Conservation (phyloP, 257 asterid species). For the Ilex asprella region DNA sequence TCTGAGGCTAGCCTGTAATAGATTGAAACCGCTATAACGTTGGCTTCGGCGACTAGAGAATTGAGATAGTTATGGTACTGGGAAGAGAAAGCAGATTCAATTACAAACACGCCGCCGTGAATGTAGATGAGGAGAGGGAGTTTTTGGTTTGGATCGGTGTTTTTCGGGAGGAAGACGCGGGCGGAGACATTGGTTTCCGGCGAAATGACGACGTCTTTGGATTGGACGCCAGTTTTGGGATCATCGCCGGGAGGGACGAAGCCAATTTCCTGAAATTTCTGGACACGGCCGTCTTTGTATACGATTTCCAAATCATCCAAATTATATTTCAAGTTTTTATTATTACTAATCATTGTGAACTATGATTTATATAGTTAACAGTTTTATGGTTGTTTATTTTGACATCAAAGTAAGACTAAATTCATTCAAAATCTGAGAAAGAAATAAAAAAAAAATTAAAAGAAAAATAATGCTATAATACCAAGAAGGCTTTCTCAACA, state of each 20-base stretch:
- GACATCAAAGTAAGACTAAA: too few species aligned
- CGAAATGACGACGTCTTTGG: constrained; percentile 40
- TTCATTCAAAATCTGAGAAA: too few species aligned
- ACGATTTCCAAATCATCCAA: too few species aligned
- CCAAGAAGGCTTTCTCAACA: too few species aligned
- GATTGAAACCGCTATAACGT: constrained; percentile 42
- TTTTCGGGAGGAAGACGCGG: constrained; percentile 44
- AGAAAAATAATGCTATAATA: too few species aligned
- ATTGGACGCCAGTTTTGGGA: constrained; percentile 32
- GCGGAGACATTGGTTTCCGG: constrained; percentile 38
- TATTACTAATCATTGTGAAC: too few species aligned
- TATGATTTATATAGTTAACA: too few species aligned
- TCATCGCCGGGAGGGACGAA: constrained; percentile 31
- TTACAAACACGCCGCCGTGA: constrained; percentile 43
- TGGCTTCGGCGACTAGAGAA: constrained; percentile 26
- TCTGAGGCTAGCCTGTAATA: constrained; percentile 71
- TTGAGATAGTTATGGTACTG: constrained; percentile 39
- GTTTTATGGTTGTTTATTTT: too few species aligned
- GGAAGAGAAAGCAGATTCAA: constrained; percentile 28
- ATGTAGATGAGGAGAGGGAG: constrained; percentile 46
- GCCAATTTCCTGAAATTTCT: constrained; percentile 12
- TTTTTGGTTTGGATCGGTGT: constrained; percentile 17
- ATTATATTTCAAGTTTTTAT: too few species aligned
- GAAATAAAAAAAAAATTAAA: too few species aligned
- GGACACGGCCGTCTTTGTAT: constrained; percentile 35